Evolutionary conservation across 1,284 basidiomycete species (phyloP).

Genomic region (Cryptococcus hybrid): DNA sequence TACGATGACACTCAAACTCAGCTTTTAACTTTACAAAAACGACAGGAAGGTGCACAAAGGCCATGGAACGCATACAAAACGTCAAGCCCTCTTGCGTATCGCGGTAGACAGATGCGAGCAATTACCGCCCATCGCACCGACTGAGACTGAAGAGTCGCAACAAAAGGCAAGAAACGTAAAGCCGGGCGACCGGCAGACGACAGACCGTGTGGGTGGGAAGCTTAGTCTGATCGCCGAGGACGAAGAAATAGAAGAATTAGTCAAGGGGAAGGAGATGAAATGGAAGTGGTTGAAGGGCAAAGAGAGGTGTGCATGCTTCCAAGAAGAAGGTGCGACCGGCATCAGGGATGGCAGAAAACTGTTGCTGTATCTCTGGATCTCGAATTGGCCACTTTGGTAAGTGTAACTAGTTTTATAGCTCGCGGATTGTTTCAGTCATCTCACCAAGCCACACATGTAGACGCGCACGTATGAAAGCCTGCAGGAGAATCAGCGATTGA

Average conservation of each 20-base stretch:
- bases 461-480: slow-evolving; percentile 6
- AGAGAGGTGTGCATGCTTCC: slow-evolving; percentile 20
- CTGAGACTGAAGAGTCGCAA: slow-evolving; percentile 2
- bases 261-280: slow-evolving; percentile 3
- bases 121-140: slow-evolving; percentile 1
- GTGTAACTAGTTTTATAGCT: slow-evolving; percentile 4
- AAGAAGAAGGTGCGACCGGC: slow-evolving; percentile 37
- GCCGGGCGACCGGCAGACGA: slow-evolving; percentile 22
- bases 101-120: slow-evolving; percentile 26
- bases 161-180: slow-evolving; percentile 25
- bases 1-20: background rate
- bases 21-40: slow-evolving; percentile 11
- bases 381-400: slow-evolving; percentile 29
- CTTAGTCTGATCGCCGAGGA: slow-evolving; percentile 32
- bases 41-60: slow-evolving; percentile 13
- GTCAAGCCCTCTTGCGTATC: slow-evolving; percentile 24
- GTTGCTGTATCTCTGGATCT: slow-evolving; percentile 28
- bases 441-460: slow-evolving; percentile 2
- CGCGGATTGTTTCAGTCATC: background rate
- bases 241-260: slow-evolving; percentile 21
- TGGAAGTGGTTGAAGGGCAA: slow-evolving; percentile 8
- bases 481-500: slow-evolving; percentile 2
- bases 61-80: slow-evolving; percentile 22
- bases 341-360: slow-evolving; percentile 45
- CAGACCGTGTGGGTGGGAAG: slow-evolving; percentile 39